Conservation (phyloP, 495 filamentous ascomycete genomes). For the Parmelia sp. region DNA sequence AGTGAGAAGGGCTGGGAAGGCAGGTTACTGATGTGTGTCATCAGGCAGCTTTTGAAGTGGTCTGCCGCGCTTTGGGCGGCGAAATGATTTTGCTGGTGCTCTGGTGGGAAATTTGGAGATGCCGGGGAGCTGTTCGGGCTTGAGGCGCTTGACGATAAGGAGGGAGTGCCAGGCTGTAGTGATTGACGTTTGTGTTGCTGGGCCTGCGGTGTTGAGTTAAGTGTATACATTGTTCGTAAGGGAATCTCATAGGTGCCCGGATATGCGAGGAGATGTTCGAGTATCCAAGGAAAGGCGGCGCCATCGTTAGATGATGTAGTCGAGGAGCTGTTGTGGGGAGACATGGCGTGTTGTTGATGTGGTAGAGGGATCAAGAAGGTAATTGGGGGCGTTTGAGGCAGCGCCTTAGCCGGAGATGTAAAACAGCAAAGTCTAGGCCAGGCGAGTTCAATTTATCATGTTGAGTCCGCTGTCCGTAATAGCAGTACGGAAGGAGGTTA, state of each 20-base stretch:
- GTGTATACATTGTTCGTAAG: conserved; percentile 64
- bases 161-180: conserved; percentile 31
- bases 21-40: conserved; percentile 56
- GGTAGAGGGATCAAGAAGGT: not conserved
- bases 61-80: conserved; percentile 43
- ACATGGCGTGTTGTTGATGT: conserved; percentile 16
- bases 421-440: not conserved
- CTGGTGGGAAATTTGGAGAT: conserved; percentile 31
- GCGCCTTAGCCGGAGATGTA: conserved; percentile 1
- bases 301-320: conserved; percentile 36
- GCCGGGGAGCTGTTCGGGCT: conserved; percentile 36
- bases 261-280: conserved; percentile 64
- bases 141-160: conserved; percentile 34
- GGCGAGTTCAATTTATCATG: conserved; percentile 1
- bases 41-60: conserved; percentile 56
- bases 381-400: conserved; percentile 8
- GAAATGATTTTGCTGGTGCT: conserved; percentile 32
- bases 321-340: conserved; percentile 21
- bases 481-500: not conserved
- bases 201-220: conserved; percentile 55
- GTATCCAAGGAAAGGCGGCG: conserved; percentile 50
- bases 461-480: conserved; percentile 1
- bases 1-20: conserved; percentile 60
- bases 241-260: conserved; percentile 65
- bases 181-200: conserved; percentile 35